Evolutionary conservation across 108 stramenopile species (phyloP).

Genomic region (Conticribra weissflogii): DNA sequence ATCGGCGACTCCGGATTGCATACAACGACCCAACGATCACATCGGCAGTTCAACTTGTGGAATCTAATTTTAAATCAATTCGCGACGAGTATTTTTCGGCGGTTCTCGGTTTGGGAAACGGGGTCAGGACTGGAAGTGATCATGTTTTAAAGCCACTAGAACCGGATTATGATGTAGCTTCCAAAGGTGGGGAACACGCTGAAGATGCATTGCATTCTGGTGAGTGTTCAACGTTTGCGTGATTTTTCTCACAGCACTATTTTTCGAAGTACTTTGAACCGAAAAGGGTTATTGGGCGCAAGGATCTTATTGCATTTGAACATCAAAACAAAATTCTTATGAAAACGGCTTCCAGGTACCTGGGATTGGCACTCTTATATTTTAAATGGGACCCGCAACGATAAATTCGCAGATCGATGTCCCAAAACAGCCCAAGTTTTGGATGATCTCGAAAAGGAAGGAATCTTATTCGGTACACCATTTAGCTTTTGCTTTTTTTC

Average conservation of each 20-base stretch:
- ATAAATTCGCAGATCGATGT: slow-evolving; percentile 64
- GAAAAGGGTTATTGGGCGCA: no score
- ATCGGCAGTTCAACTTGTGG: slow-evolving; percentile 66
- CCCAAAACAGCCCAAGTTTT: slow-evolving; percentile 73
- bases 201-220: slow-evolving; percentile 33
- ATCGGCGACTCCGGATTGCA: slow-evolving; percentile 55
- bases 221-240: not conserved
- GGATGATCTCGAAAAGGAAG: slow-evolving; percentile 52
- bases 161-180: slow-evolving; percentile 61
- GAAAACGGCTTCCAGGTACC: slow-evolving; percentile 50
- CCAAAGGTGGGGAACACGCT: slow-evolving; percentile 53
- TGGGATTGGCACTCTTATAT: slow-evolving; percentile 95
- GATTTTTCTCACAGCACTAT: not conserved
- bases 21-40: slow-evolving; percentile 79
- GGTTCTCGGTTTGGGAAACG: slow-evolving; percentile 32
- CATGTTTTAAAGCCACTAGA: slow-evolving; percentile 46
- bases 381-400: slow-evolving; percentile 66
- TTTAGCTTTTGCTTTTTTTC: slow-evolving; percentile 93
- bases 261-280: no score
- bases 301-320: no score
- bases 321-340: no score
- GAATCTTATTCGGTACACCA: slow-evolving; percentile 62
- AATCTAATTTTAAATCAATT: slow-evolving; percentile 60
- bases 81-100: slow-evolving; percentile 69
- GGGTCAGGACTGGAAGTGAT: slow-evolving; percentile 12